Evolutionary conservation across 805 yeast species (phyloP).

Genomic region (Lipomyces starkeyi): DNA sequence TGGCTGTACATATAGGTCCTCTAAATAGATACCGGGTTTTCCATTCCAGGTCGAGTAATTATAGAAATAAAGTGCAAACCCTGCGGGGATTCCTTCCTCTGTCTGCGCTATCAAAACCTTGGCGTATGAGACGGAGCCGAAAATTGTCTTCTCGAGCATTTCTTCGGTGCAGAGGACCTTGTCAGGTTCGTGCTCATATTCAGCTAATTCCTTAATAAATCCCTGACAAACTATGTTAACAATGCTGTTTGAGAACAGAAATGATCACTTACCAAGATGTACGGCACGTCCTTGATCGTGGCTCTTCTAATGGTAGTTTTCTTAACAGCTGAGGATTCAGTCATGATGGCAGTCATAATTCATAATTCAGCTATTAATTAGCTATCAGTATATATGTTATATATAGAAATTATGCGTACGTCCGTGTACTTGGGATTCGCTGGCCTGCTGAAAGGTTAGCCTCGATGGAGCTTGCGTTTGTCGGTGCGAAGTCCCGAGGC

Average conservation of each 20-base stretch:
- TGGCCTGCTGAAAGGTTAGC: neutral
- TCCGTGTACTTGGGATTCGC: neutral
- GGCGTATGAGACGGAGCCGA: slow-evolving; percentile 32
- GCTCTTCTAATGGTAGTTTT: slow-evolving; percentile 29
- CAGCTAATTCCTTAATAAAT: slow-evolving; percentile 32
- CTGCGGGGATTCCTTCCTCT: slow-evolving; percentile 44
- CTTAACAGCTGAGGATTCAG: neutral
- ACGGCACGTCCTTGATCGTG: slow-evolving; percentile 34
- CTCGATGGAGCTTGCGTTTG: too few species aligned
- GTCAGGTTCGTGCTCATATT: slow-evolving; percentile 35
- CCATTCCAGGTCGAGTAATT: slow-evolving; percentile 40
- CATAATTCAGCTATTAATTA: too few species aligned
- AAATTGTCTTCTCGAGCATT: slow-evolving; percentile 29
- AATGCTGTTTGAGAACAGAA: neutral
- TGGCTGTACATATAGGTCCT: slow-evolving; percentile 39
- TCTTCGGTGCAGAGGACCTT: slow-evolving; percentile 35
- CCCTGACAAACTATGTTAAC: slow-evolving; percentile 11
- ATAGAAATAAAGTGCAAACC: slow-evolving; percentile 38
- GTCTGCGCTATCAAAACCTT: slow-evolving; percentile 35
- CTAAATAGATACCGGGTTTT: slow-evolving; percentile 37
- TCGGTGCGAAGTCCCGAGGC: neutral
- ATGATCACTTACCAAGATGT: slow-evolving; percentile 24
- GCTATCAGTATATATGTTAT: neutral
- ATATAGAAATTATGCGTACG: neutral
- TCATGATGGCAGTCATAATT: neutral